Evolutionary conservation across 495 filamentous ascomycete species (phyloP), one percentile per base, ranked within the genome.

Genomic region (Copromyces sp.): DNA sequence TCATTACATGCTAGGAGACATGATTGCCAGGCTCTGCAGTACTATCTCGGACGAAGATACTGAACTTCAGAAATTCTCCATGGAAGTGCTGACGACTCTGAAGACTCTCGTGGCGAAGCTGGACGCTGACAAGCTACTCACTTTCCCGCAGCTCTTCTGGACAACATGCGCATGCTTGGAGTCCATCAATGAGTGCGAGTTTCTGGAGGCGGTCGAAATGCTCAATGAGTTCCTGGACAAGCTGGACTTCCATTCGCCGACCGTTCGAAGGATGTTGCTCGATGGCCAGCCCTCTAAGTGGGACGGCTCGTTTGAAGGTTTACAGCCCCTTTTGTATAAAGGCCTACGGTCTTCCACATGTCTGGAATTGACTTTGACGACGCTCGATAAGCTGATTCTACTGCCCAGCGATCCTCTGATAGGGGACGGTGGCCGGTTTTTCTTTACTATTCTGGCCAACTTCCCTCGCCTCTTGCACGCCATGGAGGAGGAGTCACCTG

Each of bases 121-220:
- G 29, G 89, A 93, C n/a, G 86, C 90, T 3, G 84, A 89, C 29
- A 92, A 95, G 80, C 85, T 99, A 16, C 74, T 97, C 53, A 89
- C 91, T 42, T 97, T 95, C 74, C 94, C 95, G 8, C 94, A 98
- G 76, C 83, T 98, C 2, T 99, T 98, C 82, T 99, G 95, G 95
- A 95, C 95, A 2, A 96, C 93, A 3, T 97, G 94, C 77, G 95
- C 95, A 38, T 98, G 95, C 78, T 83, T 98, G 45, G 93, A 98
- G 78, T 98, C 95, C 2, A 94, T 97, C 73, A 94, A 97, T 73
- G 95, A 98, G 80, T 89, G 90, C 14, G 95, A 99, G 79, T 99
- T 97, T 76, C 87, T 95, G 71, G 94, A 97, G 77, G 94, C 92
- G 61, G 83, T 97, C 20, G 89, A 91, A 42, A 97, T 98, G 91